These are phyloP conservation scores for Erigeron canadensis DNA, from an alignment of 129 eudicot species.

Conservation along the genomic window DNA sequence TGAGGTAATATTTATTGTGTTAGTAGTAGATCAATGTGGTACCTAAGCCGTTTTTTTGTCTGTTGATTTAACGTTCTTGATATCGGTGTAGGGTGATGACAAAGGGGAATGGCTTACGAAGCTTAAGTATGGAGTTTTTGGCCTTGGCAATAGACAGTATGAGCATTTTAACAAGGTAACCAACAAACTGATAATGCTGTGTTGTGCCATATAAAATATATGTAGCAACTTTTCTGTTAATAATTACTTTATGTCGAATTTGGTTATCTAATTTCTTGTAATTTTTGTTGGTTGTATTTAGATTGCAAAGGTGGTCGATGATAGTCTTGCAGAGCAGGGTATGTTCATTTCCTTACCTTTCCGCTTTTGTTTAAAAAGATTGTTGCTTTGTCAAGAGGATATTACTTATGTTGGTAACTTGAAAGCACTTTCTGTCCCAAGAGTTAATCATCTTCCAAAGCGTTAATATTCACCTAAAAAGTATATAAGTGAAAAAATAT, in stretches of 20 bases:
- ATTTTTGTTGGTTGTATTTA: slow-evolving; percentile 23
- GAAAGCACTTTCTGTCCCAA: neutral
- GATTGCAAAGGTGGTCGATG: slow-evolving; percentile 90
- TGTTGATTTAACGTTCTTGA: neutral
- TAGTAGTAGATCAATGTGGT: slow-evolving; percentile 9
- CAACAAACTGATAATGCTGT: neutral
- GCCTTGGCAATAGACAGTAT: slow-evolving; percentile 94
- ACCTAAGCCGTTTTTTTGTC: neutral
- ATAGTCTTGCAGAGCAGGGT: slow-evolving; percentile 71
- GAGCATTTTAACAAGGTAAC: slow-evolving; percentile 97
- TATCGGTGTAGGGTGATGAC: slow-evolving; percentile 49
- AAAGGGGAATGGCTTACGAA: slow-evolving; percentile 79
- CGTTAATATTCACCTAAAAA: neutral
- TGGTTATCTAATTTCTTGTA: neutral
- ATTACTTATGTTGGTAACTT: slow-evolving; percentile 14
- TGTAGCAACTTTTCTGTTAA: neutral
- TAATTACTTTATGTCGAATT: slow-evolving; percentile 17
- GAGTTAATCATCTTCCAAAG: too few species aligned
- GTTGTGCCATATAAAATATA: slow-evolving; percentile 4
- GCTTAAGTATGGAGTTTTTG: slow-evolving; percentile 86
- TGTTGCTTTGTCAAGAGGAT: neutral
- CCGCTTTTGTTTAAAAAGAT: neutral
- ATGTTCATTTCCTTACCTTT: slow-evolving; percentile 23
- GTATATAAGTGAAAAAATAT: neutral
- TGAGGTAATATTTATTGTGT: slow-evolving; percentile 51